Percentiles rank a stretch among this genome's conserved stretches.
phyloP scores from a whole-genome alignment of 164 flowering plant species.

The Tetrastigma voinierianum region DNA sequence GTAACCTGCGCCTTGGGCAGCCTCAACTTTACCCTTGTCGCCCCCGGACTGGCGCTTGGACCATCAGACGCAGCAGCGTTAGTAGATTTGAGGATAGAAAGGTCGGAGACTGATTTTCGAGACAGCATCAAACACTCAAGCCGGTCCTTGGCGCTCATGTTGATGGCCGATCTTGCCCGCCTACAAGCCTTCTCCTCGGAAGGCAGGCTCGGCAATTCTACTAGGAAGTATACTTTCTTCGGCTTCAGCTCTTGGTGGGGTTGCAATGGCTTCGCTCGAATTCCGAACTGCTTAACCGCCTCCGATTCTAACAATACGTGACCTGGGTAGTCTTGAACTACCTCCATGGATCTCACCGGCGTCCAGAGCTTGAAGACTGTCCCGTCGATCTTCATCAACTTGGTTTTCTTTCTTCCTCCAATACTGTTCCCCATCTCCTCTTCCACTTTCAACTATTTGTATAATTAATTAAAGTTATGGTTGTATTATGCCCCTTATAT shows the following conservation, averaged over 20 bases:
- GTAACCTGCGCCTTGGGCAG: conserved; percentile 23
- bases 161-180: conserved; percentile 35
- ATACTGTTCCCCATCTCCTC: conserved; percentile 38
- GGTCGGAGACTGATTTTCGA: conserved; percentile 40
- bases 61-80: neutral
- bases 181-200: no score
- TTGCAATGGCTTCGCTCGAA: no score
- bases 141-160: conserved; percentile 57
- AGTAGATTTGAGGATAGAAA: conserved; percentile 17
- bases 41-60: neutral
- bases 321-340: conserved; percentile 33
- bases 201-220: no score
- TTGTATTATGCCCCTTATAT: no score
- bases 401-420: conserved; percentile 31
- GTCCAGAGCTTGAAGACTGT: conserved; percentile 27
- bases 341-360: conserved; percentile 25
- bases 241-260: no score
- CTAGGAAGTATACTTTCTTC: no score
- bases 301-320: conserved; percentile 29
- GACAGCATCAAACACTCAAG: conserved; percentile 53
- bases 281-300: conserved; percentile 33
- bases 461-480: no score
- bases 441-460: neutral
- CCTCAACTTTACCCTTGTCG: conserved; percentile 19
- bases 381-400: conserved; percentile 44